Percentiles rank a stretch among this genome's conserved stretches.
phyloP scores from a whole-genome alignment of 2,329 filamentous ascomycete genomes.

The Lasiodiplodia gonubiensis region DNA sequence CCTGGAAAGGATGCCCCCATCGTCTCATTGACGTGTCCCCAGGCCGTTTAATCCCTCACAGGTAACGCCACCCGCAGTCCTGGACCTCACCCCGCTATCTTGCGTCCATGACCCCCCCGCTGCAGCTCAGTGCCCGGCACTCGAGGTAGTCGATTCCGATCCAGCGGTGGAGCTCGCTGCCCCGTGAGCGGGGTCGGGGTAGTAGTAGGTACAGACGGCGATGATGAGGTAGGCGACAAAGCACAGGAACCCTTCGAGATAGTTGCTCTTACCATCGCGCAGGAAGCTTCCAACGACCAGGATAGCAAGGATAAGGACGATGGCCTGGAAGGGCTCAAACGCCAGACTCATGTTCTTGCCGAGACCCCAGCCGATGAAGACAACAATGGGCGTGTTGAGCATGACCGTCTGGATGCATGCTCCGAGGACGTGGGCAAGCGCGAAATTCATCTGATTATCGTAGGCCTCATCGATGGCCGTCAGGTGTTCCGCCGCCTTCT shows the following conservation, averaged over 20 bases:
- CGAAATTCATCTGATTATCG: conserved; percentile 84
- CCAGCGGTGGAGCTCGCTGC: neutral
- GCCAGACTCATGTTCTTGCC: conserved; percentile 74
- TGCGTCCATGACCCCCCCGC: neutral
- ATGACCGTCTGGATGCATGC: conserved; percentile 89
- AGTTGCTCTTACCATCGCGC: conserved; percentile 87
- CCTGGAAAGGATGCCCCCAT: neutral
- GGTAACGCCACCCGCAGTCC: neutral
- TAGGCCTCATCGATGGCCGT: conserved; percentile 85
- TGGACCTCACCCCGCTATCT: conserved; percentile 2
- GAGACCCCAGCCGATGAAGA: conserved; percentile 83
- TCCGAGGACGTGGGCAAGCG: conserved; percentile 82
- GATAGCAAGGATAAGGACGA: conserved; percentile 80
- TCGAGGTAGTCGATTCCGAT: neutral
- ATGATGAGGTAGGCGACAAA: conserved; percentile 72
- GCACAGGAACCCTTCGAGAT: conserved; percentile 83
- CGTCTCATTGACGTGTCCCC: neutral
- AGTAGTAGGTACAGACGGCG: conserved; percentile 66
- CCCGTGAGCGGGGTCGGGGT: conserved; percentile 55
- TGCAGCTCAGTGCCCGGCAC: neutral
- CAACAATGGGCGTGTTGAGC: conserved; percentile 82
- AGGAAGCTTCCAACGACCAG: conserved; percentile 87
- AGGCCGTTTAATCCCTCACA: neutral
- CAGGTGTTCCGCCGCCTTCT: conserved; percentile 85
- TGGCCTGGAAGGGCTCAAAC: conserved; percentile 86